Base-by-base conservation (phyloP, 2,329 filamentous ascomycete genomes). In the Aspergillus ochraceus region DNA sequence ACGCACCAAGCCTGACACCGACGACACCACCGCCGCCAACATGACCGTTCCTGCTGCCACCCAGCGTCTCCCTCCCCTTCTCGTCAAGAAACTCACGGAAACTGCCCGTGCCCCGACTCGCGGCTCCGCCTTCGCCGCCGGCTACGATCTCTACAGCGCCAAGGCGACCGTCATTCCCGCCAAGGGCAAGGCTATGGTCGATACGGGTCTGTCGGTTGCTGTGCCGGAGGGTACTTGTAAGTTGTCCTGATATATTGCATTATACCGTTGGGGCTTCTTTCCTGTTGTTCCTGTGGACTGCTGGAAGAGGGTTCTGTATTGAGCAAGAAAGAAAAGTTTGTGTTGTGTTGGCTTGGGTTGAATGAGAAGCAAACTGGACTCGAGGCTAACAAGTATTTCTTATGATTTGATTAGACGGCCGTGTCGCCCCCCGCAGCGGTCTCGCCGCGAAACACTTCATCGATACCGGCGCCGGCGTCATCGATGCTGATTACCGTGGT, bases 401-500 rank as follows among this genome's bases (percentile, higher is more conserved):
- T 24, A 24, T 24, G 24, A 24, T 24, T 4, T 24, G 4, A 24
- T 6, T 49, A 94, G 91, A 98, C 74, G 94, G 94, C 66, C 89
- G 93, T 59, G 87, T 97, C 57, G 93, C 93, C 3, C 93, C 93
- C 10, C 90, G 93, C 65, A 95, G 91, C n/a, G 92, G 92, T 52
- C 88, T 97, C 39, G 94, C 94, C 2, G 84, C 88, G 61, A 99
- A 99, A 81, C 88, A 98, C 80, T 95, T 93, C 79, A 98, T 99
- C 75, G 92, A 97, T 76, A 95, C 91, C 0, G 92, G 96, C 63
- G 95, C 95, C 0, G 95, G 95, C 57, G 95, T 99, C 65, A 98
- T 99, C 70, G 95, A 99, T 77, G 93, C 94, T 36, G 95, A 99
- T 78, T 99, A 99, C 81, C 86, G 95, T 39, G 95, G 95, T 20